Conservation (phyloP, 2,329 filamentous ascomycete genomes). For the Colletotrichum cuscutae region DNA sequence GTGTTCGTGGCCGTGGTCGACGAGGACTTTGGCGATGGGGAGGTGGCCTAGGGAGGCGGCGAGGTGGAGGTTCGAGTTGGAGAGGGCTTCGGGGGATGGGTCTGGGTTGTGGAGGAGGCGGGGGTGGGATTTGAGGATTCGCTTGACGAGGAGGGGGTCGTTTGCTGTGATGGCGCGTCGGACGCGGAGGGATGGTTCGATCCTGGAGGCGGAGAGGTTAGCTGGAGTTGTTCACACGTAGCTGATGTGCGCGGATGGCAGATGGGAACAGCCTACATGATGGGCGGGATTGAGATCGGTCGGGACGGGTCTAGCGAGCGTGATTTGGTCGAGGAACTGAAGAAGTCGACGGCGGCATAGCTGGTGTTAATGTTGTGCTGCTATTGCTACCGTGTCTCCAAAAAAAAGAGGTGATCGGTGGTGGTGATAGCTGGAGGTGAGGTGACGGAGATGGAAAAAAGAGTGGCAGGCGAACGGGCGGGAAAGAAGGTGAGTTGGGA, state of each 20-base stretch:
- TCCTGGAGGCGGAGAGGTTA: conserved; percentile 60
- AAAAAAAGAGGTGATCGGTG: background rate
- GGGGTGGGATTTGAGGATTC: conserved; percentile 81
- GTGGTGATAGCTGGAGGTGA: background rate
- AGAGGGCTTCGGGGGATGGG: conserved; percentile 71
- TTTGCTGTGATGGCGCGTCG: conserved; percentile 84
- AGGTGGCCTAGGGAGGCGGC: conserved; percentile 79
- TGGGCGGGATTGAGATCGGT: no score
- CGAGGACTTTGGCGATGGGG: conserved; percentile 75
- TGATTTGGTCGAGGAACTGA: background rate
- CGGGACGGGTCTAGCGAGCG: background rate
- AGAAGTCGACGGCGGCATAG: background rate
- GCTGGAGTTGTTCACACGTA: background rate
- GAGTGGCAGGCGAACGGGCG: background rate
- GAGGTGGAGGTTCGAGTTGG: conserved; percentile 87
- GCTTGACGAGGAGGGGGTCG: conserved; percentile 76
- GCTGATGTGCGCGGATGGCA: background rate
- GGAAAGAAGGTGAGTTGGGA: conserved; percentile 10
- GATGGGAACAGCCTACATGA: background rate
- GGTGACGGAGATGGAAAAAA: background rate
- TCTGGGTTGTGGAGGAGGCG: conserved; percentile 82
- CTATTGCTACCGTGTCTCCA: no score
- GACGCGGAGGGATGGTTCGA: conserved; percentile 80
- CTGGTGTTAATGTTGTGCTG: background rate
- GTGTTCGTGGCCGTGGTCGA: conserved; percentile 80